Evolutionary conservation across 1,284 basidiomycete species (phyloP).

Genomic region (Leccinum griseonigrum): DNA sequence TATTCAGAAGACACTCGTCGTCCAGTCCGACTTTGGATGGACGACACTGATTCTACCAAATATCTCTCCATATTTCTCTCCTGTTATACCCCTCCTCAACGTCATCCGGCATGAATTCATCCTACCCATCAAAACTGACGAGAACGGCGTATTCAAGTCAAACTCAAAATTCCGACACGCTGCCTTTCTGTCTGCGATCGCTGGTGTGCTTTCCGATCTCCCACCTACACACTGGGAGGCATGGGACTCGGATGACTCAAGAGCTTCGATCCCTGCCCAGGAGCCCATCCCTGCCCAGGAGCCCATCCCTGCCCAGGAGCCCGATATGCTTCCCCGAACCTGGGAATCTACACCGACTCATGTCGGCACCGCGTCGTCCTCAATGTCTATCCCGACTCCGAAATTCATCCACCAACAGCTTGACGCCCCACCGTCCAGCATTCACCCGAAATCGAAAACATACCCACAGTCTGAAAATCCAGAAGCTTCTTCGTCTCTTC

Average conservation of each 20-base stretch:
- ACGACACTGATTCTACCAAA: not conserved
- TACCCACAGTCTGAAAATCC: not conserved
- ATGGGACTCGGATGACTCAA: no score
- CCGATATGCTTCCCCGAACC: no score
- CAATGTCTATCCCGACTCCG: not conserved
- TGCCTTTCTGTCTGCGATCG: not conserved
- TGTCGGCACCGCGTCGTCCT: not conserved
- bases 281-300: not conserved
- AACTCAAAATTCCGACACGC: not conserved
- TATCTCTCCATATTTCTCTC: not conserved
- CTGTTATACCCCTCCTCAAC: not conserved
- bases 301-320: not conserved
- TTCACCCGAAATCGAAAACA: not conserved
- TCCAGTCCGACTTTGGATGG: not conserved
- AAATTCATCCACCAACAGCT: not conserved
- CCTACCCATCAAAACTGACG: not conserved
- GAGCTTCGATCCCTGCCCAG: not conserved
- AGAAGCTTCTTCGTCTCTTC: not conserved
- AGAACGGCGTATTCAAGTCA: not conserved
- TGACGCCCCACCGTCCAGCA: not conserved
- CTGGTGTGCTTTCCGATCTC: not conserved
- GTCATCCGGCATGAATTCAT: not conserved
- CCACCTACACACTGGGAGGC: not conserved
- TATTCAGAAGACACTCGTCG: not conserved
- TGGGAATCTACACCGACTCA: not conserved